These are phyloP conservation scores for Cladophialophora chaetospira DNA, from an alignment of 2,329 filamentous ascomycete genomes.

Conservation along the genomic window DNA sequence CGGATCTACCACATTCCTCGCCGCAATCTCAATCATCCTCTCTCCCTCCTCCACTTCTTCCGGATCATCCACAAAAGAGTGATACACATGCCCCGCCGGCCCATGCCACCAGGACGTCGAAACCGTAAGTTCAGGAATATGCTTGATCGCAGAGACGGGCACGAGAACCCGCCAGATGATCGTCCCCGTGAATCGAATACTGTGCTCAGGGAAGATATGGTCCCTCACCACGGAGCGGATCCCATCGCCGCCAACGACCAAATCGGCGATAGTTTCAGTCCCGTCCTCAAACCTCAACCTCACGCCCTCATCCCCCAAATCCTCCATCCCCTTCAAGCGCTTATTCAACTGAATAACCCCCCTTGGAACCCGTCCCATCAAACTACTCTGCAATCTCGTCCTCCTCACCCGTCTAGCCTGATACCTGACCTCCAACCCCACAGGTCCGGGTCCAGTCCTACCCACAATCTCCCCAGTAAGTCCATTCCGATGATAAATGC, in stretches of 20 bases:
- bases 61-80: constrained; percentile 43
- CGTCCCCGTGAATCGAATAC: constrained; percentile 50
- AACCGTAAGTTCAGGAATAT: constrained; percentile 38
- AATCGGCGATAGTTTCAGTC: constrained; percentile 35
- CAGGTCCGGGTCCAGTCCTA: constrained; percentile 17
- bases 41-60: constrained; percentile 31
- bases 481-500: constrained; percentile 40
- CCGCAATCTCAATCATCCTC: constrained; percentile 45
- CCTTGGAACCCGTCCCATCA: constrained; percentile 50
- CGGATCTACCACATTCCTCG: constrained; percentile 39
- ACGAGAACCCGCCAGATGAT: constrained; percentile 53
- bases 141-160: constrained; percentile 40
- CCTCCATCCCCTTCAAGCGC: constrained; percentile 44
- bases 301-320: constrained; percentile 43
- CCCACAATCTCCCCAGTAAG: constrained; percentile 36
- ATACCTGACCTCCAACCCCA: constrained; percentile 25
- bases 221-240: constrained; percentile 42
- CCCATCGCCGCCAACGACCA: constrained; percentile 39
- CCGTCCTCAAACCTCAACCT: constrained; percentile 52
- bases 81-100: constrained; percentile 46
- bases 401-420: constrained; percentile 37
- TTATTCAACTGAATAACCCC: constrained; percentile 50
- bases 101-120: constrained; percentile 50
- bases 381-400: constrained; percentile 51
- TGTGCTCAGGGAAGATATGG: constrained; percentile 46